A percentile compares a stretch with the other conserved stretches of the same genome.
These are phyloP conservation scores for Pythium rishiriense DNA, from an alignment of 352 stramenopile genomes.

Conservation along the genomic window DNA sequence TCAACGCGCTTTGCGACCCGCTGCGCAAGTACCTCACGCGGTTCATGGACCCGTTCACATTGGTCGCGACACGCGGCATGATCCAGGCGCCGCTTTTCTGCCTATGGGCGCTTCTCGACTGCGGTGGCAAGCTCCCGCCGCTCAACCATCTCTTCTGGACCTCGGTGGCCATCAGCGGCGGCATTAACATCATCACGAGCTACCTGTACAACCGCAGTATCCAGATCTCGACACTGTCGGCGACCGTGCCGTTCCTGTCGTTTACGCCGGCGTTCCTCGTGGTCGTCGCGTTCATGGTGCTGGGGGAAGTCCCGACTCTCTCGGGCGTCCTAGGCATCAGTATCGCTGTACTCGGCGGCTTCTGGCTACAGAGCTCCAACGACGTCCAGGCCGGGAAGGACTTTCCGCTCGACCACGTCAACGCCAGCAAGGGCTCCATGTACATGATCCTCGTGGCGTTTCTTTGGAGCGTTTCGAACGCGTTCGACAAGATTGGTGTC, in stretches of 20 bases:
- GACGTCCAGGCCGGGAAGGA: conserved; percentile 46
- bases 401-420: conserved; percentile 46
- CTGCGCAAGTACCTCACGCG: conserved; percentile 84
- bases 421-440: conserved; percentile 73
- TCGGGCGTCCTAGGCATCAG: conserved; percentile 63
- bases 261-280: conserved; percentile 80
- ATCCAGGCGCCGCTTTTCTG: conserved; percentile 75
- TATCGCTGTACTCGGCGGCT: conserved; percentile 70
- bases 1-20: conserved; percentile 77
- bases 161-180: conserved; percentile 67
- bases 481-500: conserved; percentile 84
- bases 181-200: conserved; percentile 80
- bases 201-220: conserved; percentile 85
- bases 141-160: conserved; percentile 86
- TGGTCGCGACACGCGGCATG: conserved; percentile 67
- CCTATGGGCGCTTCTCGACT: conserved; percentile 63
- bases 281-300: conserved; percentile 70
- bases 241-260: conserved; percentile 77
- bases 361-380: conserved; percentile 67
- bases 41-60: conserved; percentile 83
- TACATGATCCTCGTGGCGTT: conserved; percentile 85
- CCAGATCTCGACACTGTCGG: conserved; percentile 81
- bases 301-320: conserved; percentile 70
- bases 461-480: conserved; percentile 82
- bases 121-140: conserved; percentile 43